These are phyloP conservation scores for Cercospora sp. DNA, from an alignment of 2,329 filamentous ascomycete species.

Conservation along the genomic window DNA sequence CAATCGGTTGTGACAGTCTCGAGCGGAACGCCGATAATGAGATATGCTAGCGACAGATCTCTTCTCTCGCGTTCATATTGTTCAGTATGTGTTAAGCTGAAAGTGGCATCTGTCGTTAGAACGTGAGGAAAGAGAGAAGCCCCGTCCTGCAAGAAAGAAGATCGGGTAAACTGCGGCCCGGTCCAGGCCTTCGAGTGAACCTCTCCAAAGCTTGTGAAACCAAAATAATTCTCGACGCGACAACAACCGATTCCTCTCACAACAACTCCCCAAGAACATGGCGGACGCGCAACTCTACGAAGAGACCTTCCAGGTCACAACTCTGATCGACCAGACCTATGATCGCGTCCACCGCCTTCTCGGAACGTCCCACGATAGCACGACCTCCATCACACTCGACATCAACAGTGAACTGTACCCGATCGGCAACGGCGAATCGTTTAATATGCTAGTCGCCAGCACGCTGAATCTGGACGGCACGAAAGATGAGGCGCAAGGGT, in stretches of 20 bases:
- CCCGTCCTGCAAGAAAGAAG: background rate
- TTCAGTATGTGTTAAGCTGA: no score
- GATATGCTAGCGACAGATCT: background rate
- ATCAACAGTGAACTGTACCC: conserved; percentile 93
- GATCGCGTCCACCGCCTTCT: conserved; percentile 88
- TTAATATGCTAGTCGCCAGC: conserved; percentile 80
- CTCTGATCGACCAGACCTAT: conserved; percentile 83
- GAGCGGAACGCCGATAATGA: background rate
- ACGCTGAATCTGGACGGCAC: conserved; percentile 83
- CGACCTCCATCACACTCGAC: conserved; percentile 79
- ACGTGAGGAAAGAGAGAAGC: background rate
- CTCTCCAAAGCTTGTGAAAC: background rate
- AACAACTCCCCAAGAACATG: conserved; percentile 18
- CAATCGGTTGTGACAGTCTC: background rate
- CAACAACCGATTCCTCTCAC: background rate
- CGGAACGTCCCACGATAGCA: conserved; percentile 71
- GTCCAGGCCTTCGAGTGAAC: background rate
- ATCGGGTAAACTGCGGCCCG: background rate
- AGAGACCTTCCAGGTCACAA: conserved; percentile 33
- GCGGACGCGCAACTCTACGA: conserved; percentile 32
- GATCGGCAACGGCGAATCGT: conserved; percentile 67
- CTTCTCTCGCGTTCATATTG: background rate
- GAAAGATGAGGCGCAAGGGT: conserved; percentile 57
- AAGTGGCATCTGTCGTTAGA: no score
- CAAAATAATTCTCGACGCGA: background rate